A percentile compares a stretch with the other conserved stretches of the same genome.
Conservation (phyloP, 495 filamentous ascomycete genomes). For the Lineolata rhizophorae region DNA sequence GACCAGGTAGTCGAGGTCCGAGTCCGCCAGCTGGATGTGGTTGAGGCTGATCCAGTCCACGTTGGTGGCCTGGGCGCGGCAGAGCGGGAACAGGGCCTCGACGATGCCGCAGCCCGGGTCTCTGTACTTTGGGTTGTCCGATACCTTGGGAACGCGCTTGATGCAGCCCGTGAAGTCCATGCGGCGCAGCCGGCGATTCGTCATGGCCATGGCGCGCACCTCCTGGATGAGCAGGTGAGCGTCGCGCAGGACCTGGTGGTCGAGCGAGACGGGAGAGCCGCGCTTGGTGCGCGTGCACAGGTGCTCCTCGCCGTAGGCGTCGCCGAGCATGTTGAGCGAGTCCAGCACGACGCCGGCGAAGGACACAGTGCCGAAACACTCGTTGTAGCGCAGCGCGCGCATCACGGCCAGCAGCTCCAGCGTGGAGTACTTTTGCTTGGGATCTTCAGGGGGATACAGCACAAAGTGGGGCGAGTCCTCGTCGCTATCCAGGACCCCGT, state of each 20-base stretch:
- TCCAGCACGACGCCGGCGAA: constrained; percentile 59
- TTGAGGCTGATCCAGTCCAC: constrained; percentile 64
- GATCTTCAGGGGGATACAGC: constrained; percentile 42
- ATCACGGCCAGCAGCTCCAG: constrained; percentile 70
- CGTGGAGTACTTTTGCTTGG: constrained; percentile 35
- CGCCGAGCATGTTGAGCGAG: constrained; percentile 34
- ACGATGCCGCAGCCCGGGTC: constrained; percentile 59
- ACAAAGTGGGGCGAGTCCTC: constrained; percentile 69
- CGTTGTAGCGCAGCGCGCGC: constrained; percentile 77
- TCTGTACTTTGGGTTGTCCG: constrained; percentile 22
- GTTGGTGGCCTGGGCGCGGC: constrained; percentile 47
- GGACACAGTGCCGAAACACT: constrained; percentile 68
- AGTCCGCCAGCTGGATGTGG: constrained; percentile 64
- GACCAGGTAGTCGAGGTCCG: constrained; percentile 52
- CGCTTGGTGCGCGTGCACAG: constrained; percentile 34
- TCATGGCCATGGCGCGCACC: constrained; percentile 45
- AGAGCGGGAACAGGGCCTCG: constrained; percentile 58
- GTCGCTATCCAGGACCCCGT: constrained; percentile 47
- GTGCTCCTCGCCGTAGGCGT: constrained; percentile 38
- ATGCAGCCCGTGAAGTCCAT: constrained; percentile 42
- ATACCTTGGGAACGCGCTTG: constrained; percentile 26
- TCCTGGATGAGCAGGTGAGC: constrained; percentile 50
- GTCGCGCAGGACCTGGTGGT: constrained; percentile 33
- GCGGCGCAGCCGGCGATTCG: constrained; percentile 35
- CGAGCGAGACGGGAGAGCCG: constrained; percentile 31